Base-by-base conservation (phyloP, 306 rosid genomes). In the Urtica urens region DNA sequence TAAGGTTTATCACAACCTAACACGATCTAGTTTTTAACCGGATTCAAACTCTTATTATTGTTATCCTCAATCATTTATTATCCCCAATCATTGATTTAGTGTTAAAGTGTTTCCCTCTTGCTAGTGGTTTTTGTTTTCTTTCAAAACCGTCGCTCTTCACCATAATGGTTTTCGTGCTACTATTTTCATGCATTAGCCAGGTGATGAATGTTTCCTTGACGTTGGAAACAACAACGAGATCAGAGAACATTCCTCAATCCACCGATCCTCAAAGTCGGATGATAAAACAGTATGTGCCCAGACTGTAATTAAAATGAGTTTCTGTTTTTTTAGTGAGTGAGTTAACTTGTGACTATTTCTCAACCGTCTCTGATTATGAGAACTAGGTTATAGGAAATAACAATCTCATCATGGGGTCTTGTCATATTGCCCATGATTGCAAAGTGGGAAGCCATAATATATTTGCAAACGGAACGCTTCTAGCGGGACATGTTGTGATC, bases 341-440 rank as follows among this genome's bases (percentile, higher is more conserved):
- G 47, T 46, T 27, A 18, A 14, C 33, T 64, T 63, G n/a, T 57
- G 39, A 15, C 38, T 25, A 1, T 0, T 13, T 15, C 20, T 58
- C 7, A 52, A 28, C 62, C 56, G 27, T 62, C 38, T n/a, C 13
- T 52, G 40, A 12, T 37, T 53, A 49, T 69, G 39, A 51, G n/a
- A 51, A 57, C 49, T 82, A 90, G 95, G 92, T 80, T 64, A 69
- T 90, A 67, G 93, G 99, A 16, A 70, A 79, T 41, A 72, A 61
- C 58, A 90, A 90, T 81, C 87, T 90, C 38, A 81, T 90, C 44
- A 90, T 90, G 99, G 99, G 99, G 42, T 80, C 92, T 41, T 79
- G 92, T 75, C 99, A 81, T 71, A 77, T 90, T 64, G 99, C 99
- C 58, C 95, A 85, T 55, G 95, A 90, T 60, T 90, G 95, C 75